Evolutionary conservation across 352 stramenopile species (phyloP).

Genomic region (Pythium sp.): DNA sequence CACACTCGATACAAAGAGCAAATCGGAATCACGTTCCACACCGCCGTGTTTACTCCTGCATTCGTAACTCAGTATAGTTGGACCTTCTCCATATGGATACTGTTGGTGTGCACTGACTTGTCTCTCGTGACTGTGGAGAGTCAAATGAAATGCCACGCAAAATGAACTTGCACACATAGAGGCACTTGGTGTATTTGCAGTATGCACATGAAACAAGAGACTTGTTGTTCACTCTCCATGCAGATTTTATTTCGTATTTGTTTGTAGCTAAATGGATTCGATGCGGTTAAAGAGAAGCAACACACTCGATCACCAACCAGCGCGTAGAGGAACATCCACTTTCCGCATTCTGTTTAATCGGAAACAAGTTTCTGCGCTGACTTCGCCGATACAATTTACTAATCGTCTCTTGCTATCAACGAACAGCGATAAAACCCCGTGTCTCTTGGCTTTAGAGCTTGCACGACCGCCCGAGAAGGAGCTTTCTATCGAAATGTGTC

Average conservation of each 20-base stretch:
- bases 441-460: not conserved
- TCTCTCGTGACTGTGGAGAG: not conserved
- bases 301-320: not conserved
- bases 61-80: not conserved
- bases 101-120: not conserved
- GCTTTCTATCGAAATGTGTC: not conserved
- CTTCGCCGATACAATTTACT: not conserved
- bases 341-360: too few relatives aligned
- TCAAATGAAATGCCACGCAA: not conserved
- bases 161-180: not conserved
- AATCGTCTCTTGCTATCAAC: not conserved
- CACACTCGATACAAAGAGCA: not conserved
- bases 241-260: not conserved
- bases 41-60: not conserved
- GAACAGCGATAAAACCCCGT: not conserved
- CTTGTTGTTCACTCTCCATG: not conserved
- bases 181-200: not conserved
- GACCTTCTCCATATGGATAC: not conserved
- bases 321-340: too few relatives aligned
- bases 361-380: not conserved
- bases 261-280: not conserved
- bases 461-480: not conserved
- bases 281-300: not conserved
- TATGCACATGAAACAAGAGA: not conserved
- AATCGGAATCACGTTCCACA: not conserved